These are phyloP conservation scores for Coemansia sp. DNA, from an alignment of 192 early-diverging fungal species.

Conservation along the genomic window DNA sequence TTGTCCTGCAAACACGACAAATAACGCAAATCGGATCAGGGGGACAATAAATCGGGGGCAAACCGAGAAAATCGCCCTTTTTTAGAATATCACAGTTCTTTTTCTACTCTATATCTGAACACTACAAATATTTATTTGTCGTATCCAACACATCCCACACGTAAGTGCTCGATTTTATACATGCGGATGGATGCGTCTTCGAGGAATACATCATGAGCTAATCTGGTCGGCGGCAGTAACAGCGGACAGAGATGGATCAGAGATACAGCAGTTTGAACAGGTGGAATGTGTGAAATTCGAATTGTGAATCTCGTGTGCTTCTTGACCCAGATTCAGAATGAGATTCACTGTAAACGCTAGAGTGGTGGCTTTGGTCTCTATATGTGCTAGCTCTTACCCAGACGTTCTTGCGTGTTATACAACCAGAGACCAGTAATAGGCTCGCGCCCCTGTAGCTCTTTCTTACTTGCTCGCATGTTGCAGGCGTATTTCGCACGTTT, in stretches of 20 bases:
- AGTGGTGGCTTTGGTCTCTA: too few species aligned
- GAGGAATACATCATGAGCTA: neutral
- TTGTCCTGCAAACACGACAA: too few species aligned
- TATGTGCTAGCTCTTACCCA: too few species aligned
- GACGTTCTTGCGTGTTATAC: too few species aligned
- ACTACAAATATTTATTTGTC: neutral
- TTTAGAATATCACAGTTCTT: neutral
- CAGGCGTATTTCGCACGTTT: too few species aligned
- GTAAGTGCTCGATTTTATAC: too few species aligned
- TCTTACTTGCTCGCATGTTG: too few species aligned
- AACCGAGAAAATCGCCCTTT: neutral
- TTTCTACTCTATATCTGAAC: too few species aligned
- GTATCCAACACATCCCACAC: slow-evolving; percentile 8
- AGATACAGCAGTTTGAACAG: neutral
- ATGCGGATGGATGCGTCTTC: neutral
- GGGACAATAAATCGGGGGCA: neutral
- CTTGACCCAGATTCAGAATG: neutral
- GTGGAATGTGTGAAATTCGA: slow-evolving; percentile 2
- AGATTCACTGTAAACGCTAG: neutral
- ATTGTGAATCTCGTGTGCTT: neutral
- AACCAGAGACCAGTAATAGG: too few species aligned
- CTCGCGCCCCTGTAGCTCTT: too few species aligned
- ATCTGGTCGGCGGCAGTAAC: neutral
- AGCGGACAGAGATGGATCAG: neutral
- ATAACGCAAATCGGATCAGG: too few species aligned